These are phyloP conservation scores for Beauveria caledonica DNA, from an alignment of 2,329 filamentous ascomycete genomes.

Conservation along the genomic window DNA sequence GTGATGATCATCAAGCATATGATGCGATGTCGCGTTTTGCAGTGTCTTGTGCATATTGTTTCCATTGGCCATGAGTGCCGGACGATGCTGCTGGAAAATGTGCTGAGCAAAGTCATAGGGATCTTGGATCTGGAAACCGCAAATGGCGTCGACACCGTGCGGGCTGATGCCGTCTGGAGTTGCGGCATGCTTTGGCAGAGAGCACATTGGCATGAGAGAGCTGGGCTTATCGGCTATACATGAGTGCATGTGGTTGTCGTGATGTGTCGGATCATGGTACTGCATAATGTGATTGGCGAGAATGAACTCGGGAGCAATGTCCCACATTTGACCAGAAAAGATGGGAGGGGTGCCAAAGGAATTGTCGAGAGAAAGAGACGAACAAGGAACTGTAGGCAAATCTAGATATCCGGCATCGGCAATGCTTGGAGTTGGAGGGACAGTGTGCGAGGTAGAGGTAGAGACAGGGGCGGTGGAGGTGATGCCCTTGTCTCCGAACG, in stretches of 20 bases:
- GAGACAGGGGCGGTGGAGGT: slow-evolving; percentile 9
- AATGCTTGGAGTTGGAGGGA: slow-evolving; percentile 7
- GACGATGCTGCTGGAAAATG: slow-evolving; percentile 22
- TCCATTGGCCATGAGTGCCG: slow-evolving; percentile 14
- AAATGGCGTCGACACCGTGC: slow-evolving; percentile 17
- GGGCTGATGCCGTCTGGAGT: slow-evolving; percentile 14
- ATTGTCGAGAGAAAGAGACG: slow-evolving; percentile 17
- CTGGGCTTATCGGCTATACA: slow-evolving; percentile 22
- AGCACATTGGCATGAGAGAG: slow-evolving; percentile 19
- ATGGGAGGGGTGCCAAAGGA: neutral
- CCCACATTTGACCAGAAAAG: slow-evolving; percentile 12
- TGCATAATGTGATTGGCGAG: slow-evolving; percentile 23
- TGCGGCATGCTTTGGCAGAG: slow-evolving; percentile 18
- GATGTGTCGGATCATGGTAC: slow-evolving; percentile 21
- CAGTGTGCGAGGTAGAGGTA: slow-evolving; percentile 13
- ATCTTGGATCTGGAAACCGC: slow-evolving; percentile 22
- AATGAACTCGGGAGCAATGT: slow-evolving; percentile 17
- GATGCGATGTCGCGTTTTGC: slow-evolving; percentile 1
- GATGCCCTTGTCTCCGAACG: slow-evolving; percentile 20
- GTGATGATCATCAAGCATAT: slow-evolving; percentile 5
- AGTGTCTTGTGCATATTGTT: slow-evolving; percentile 8
- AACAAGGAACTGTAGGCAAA: slow-evolving; percentile 15
- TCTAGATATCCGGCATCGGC: slow-evolving; percentile 10
- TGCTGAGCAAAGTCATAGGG: slow-evolving; percentile 21
- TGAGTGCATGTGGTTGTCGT: slow-evolving; percentile 16